Evolutionary conservation across 148 eudicot genomes (phyloP), one percentile per base, ranked within the genome.

Genomic region (Nepenthes gracilis): DNA sequence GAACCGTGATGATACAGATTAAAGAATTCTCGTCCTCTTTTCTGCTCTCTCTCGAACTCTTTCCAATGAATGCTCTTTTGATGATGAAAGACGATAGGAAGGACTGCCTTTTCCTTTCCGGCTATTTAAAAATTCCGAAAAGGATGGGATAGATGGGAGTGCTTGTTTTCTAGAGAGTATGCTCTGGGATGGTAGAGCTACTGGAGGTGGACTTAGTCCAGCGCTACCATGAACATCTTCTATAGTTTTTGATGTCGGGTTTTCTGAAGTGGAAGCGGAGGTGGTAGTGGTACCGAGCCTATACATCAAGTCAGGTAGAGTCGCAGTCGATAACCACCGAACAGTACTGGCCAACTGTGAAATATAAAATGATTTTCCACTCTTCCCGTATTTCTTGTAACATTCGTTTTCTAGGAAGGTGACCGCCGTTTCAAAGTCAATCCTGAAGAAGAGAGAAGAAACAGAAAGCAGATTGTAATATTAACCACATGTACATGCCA

Each of bases 271-370:
- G 33, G 74, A 33, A 57, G 66, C 37, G 33, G 74, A 33, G 49
- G 33, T 54, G 36, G 67, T 33, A 36, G 47, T 64, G 55, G 60
- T 54, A 50, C 75, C 63, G 6, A 84, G 74, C 73, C 84, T 76
- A 53, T 72, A 60, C 11, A 69, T 73, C 43, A 91, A 33, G 43
- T 83, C 96, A 12, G 64, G 55, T 43, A 72, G 47, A 43, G 54
- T 74, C 12, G 87, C 81, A 40, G 83, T 72, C 35, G 97, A 83
- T 55, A 91, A 75, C 97, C 97, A 91, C 70, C 97, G 74, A 62
- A 79, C 89, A 13, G 93, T 91, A 61, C 93, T 78, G 40, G 97
- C 95, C 73, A 91, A 72, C 80, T 91, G 90, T 8, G 97, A 91
- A 43, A 79, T 65, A 68, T 91, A 91, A 63, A 87, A 81, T 10